A percentile compares a stretch with the other conserved stretches of the same genome.
phyloP scores from a whole-genome alignment of 2,329 filamentous ascomycete species.

The Cercospora brassicicola region DNA sequence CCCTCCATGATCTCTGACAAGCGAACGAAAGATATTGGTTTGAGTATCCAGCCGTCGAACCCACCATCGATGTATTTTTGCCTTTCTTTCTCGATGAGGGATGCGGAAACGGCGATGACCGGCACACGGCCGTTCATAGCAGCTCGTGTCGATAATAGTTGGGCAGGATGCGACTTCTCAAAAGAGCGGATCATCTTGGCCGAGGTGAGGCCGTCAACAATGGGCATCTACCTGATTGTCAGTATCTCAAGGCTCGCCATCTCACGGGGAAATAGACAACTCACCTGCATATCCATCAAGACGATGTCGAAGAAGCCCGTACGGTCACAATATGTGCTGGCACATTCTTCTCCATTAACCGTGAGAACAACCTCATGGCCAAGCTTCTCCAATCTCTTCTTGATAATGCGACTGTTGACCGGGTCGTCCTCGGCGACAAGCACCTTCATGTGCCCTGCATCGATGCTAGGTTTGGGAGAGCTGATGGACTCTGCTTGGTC shows the following conservation, averaged over 20 bases:
- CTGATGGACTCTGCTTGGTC: neutral
- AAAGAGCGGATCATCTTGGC: constrained; percentile 79
- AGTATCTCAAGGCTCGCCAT: constrained; percentile 10
- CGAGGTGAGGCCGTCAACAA: constrained; percentile 78
- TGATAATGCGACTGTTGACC: constrained; percentile 78
- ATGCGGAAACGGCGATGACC: constrained; percentile 85
- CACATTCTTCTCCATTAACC: constrained; percentile 82
- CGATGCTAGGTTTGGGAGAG: neutral
- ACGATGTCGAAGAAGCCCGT: constrained; percentile 70
- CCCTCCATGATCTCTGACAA: constrained; percentile 68
- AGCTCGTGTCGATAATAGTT: constrained; percentile 61
- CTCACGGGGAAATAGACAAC: constrained; percentile 28
- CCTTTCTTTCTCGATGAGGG: constrained; percentile 68
- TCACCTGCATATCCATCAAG: constrained; percentile 89
- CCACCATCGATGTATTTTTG: constrained; percentile 72
- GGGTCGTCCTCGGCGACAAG: constrained; percentile 86
- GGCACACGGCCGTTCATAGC: constrained; percentile 66
- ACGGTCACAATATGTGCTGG: constrained; percentile 65
- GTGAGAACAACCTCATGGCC: constrained; percentile 72
- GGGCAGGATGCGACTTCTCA: constrained; percentile 57
- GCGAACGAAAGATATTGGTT: constrained; percentile 79
- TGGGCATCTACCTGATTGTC: constrained; percentile 70
- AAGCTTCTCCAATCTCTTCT: constrained; percentile 74
- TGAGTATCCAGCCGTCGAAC: constrained; percentile 89
- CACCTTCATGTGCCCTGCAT: constrained; percentile 58